Percentiles rank a stretch among this genome's conserved stretches.
phyloP scores from a whole-genome alignment of 805 yeast genomes.

The Metschnikowia rubicola region DNA sequence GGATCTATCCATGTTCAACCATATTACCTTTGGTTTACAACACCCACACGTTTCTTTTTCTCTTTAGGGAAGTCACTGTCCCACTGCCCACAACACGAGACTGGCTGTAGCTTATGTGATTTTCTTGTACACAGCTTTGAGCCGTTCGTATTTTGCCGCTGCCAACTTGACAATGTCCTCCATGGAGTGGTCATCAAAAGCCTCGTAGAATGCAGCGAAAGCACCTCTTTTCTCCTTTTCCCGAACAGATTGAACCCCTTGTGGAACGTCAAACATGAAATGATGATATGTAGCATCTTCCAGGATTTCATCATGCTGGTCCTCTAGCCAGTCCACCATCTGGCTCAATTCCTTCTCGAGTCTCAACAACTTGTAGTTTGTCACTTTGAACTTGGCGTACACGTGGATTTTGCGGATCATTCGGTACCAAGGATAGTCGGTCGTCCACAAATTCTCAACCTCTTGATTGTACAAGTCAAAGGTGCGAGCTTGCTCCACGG shows the following conservation, averaged over 20 bases:
- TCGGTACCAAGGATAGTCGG: conserved; percentile 80
- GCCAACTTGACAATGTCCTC: conserved; percentile 8
- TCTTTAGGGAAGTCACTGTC: no score
- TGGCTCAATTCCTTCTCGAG: conserved; percentile 30
- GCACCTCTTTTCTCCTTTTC: conserved; percentile 12
- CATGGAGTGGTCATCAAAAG: conserved; percentile 9
- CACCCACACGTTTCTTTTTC: no score
- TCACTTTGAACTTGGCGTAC: conserved; percentile 53
- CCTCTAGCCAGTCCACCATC: neutral
- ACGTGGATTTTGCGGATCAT: conserved; percentile 55
- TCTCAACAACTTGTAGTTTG: conserved; percentile 49
- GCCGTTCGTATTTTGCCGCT: conserved; percentile 15
- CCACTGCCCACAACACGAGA: no score
- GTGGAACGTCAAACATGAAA: conserved; percentile 15
- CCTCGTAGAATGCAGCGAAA: conserved; percentile 15
- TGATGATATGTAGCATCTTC: conserved; percentile 13
- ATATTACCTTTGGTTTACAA: no score
- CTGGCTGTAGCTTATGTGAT: neutral
- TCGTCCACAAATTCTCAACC: conserved; percentile 48
- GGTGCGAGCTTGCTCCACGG: conserved; percentile 23
- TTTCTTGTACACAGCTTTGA: conserved; percentile 7
- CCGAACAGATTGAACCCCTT: neutral
- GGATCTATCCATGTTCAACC: no score
- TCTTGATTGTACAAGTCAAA: conserved; percentile 49
- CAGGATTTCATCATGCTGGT: conserved; percentile 15